A percentile compares a stretch with the other conserved stretches of the same genome.
Conservation (phyloP, 1,284 basidiomycete genomes). For the Afroboletus lepidellus region DNA sequence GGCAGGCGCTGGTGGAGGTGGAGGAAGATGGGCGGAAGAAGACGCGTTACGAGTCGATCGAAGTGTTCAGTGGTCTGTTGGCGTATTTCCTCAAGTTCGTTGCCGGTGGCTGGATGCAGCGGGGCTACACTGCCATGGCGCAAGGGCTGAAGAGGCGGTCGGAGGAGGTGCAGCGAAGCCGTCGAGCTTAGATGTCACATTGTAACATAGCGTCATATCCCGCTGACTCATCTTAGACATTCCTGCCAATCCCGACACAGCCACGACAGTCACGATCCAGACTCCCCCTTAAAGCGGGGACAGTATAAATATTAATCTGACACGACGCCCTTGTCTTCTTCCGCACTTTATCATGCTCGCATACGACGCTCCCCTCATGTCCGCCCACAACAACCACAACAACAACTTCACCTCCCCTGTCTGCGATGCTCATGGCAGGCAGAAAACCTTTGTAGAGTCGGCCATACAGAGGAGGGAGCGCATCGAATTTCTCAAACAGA, state of each 20-base stretch:
- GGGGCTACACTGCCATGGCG: slow-evolving; percentile 54
- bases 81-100: slow-evolving; percentile 57
- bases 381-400: not conserved
- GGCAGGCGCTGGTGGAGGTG: slow-evolving; percentile 58
- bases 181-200: not conserved
- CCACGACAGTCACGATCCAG: slow-evolving; percentile 28
- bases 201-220: not conserved
- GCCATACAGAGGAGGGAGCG: slow-evolving; percentile 30
- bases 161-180: slow-evolving; percentile 35
- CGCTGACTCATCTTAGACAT: slow-evolving; percentile 32
- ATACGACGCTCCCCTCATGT: slow-evolving; percentile 12
- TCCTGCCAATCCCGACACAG: slow-evolving; percentile 25
- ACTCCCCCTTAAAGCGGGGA: slow-evolving; percentile 9
- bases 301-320: slow-evolving; percentile 24
- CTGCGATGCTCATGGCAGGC: slow-evolving; percentile 30
- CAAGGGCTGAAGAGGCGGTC: slow-evolving; percentile 54
- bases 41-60: slow-evolving; percentile 64
- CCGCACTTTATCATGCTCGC: slow-evolving; percentile 20
- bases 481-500: slow-evolving; percentile 35
- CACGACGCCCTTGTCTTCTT: slow-evolving; percentile 11
- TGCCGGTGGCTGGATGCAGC: slow-evolving; percentile 41
- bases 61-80: slow-evolving; percentile 55
- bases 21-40: slow-evolving; percentile 40
- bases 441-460: slow-evolving; percentile 29
- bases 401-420: not conserved